These are phyloP conservation scores for Aspergillus fumigatiaffinis DNA, from an alignment of 2,329 filamentous ascomycete genomes.

Conservation along the genomic window DNA sequence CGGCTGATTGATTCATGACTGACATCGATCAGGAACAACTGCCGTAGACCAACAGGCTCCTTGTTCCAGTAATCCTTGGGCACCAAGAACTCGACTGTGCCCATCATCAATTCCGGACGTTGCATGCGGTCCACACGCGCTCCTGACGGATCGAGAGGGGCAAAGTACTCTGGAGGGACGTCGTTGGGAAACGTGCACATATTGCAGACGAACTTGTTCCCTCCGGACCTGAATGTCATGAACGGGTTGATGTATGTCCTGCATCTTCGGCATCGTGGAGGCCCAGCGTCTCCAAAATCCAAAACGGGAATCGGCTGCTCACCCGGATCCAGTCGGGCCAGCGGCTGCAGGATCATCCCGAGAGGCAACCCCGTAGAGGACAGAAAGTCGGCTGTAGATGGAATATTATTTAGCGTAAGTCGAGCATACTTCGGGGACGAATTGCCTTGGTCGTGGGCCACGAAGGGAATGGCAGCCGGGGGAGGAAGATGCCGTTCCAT, in stretches of 20 bases:
- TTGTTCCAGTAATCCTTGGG: constrained; percentile 99
- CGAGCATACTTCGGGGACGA: constrained; percentile 91
- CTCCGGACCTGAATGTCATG: constrained; percentile 92
- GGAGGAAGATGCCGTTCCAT: constrained; percentile 93
- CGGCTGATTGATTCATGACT: constrained; percentile 88
- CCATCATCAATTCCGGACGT: constrained; percentile 81
- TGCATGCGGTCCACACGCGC: constrained; percentile 83
- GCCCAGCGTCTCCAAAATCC: constrained; percentile 88
- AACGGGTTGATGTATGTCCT: constrained; percentile 98
- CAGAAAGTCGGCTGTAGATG: constrained; percentile 74
- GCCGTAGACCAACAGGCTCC: constrained; percentile 80
- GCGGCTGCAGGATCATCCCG: constrained; percentile 81
- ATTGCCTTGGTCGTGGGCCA: constrained; percentile 95
- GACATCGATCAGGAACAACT: constrained; percentile 89
- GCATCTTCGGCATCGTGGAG: constrained; percentile 87
- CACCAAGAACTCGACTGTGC: constrained; percentile 93
- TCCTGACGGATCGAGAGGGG: constrained; percentile 81
- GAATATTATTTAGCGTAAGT: constrained; percentile 90
- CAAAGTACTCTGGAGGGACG: constrained; percentile 86
- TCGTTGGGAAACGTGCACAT: constrained; percentile 98
- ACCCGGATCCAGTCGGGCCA: constrained; percentile 77
- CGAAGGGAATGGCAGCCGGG: constrained; percentile 80
- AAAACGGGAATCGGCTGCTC: constrained; percentile 86
- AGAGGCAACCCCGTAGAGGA: constrained; percentile 77
- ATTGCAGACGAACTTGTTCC: constrained; percentile 97